A percentile compares a stretch with the other conserved stretches of the same genome.
Evolutionary conservation across 2,329 filamentous ascomycete species (phyloP).

Genomic region (Simplicillium aogashimaense): DNA sequence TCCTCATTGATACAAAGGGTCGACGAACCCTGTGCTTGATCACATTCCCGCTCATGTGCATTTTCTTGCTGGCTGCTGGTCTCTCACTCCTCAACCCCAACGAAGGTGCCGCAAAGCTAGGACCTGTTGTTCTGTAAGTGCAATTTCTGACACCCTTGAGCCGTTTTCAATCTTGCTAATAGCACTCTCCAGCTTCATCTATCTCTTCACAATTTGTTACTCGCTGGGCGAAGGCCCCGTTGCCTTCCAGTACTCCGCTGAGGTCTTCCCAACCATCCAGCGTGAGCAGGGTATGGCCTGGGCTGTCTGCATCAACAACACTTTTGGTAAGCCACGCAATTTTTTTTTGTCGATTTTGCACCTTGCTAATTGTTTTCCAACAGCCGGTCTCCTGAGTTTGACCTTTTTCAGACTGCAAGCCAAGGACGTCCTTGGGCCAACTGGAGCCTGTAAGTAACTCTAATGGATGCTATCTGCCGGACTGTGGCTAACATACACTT

Average conservation of each 20-base stretch:
- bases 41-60: slow-evolving; percentile 17
- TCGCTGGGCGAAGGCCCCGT: slow-evolving; percentile 48
- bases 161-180: not conserved
- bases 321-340: slow-evolving; percentile 15
- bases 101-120: slow-evolving; percentile 9
- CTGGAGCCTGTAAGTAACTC: slow-evolving; percentile 16
- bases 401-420: slow-evolving; percentile 36
- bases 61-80: slow-evolving; percentile 15
- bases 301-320: slow-evolving; percentile 34
- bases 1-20: slow-evolving; percentile 19
- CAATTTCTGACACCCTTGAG: not conserved
- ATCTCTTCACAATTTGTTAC: slow-evolving; percentile 17
- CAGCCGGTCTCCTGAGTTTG: slow-evolving; percentile 40
- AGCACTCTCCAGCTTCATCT: slow-evolving; percentile 13
- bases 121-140: slow-evolving; percentile 10
- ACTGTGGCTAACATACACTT: not conserved
- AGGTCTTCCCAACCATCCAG: slow-evolving; percentile 57
- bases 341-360: slow-evolving; percentile 11
- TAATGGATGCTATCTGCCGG: not conserved
- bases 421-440: slow-evolving; percentile 18
- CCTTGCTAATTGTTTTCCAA: not conserved
- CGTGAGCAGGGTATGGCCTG: slow-evolving; percentile 59
- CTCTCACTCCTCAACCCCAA: slow-evolving; percentile 13
- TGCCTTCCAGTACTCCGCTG: slow-evolving; percentile 54
- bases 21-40: slow-evolving; percentile 14